A percentile compares a stretch with the other conserved stretches of the same genome.
Evolutionary conservation across 176 grass and related monocot genomes (phyloP).

Genomic region (Aegilops bicornis): DNA sequence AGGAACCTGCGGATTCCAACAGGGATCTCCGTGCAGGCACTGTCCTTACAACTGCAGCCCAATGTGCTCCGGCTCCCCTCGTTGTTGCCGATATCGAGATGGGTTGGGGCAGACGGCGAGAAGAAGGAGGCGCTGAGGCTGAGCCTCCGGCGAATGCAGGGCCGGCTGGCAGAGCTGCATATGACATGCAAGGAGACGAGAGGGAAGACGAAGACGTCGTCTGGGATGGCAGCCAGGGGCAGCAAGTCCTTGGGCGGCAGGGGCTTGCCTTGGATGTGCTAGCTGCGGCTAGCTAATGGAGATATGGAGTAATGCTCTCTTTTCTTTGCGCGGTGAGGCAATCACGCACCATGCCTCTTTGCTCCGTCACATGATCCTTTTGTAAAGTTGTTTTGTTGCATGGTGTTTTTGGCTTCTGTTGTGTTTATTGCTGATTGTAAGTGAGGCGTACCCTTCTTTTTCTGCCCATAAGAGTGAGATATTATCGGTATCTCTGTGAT

Average conservation of each 20-base stretch:
- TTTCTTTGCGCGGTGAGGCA: background rate
- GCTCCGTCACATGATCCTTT: background rate
- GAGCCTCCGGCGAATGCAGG: constrained; percentile 73
- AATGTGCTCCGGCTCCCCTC: constrained; percentile 37
- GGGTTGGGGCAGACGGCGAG: constrained; percentile 31
- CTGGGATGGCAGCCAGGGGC: background rate
- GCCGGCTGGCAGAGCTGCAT: constrained; percentile 75
- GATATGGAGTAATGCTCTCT: too few species aligned
- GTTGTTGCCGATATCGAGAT: constrained; percentile 29
- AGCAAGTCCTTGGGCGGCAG: constrained; percentile 48
- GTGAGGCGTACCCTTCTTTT: background rate
- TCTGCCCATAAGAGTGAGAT: too few species aligned
- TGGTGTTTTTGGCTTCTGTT: background rate
- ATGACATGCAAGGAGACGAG: constrained; percentile 73
- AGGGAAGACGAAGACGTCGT: constrained; percentile 55
- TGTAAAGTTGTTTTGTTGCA: constrained; percentile 25
- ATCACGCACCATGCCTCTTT: too few species aligned
- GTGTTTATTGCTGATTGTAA: background rate
- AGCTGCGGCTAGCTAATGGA: too few species aligned
- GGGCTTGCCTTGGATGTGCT: constrained; percentile 78
- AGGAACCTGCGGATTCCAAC: constrained; percentile 80
- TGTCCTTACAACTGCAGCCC: constrained; percentile 58
- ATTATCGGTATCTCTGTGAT: too few species aligned
- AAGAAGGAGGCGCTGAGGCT: constrained; percentile 70
- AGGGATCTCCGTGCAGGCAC: constrained; percentile 68